Conservation (phyloP, 208 protist genomes). For the Acanthamoeba royreba region DNA sequence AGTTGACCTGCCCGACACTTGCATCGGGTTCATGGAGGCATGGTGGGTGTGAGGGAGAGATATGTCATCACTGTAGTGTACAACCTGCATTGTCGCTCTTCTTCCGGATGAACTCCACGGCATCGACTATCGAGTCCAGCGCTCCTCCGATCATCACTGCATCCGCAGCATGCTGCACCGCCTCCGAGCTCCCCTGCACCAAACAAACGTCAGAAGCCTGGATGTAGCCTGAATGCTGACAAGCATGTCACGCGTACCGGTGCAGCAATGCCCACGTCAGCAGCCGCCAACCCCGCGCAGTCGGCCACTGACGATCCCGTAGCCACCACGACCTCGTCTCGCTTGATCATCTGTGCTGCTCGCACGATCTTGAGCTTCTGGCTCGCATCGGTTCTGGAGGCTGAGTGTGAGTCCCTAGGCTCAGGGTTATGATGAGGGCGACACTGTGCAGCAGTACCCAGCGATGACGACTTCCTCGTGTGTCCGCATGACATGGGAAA, state of each 20-base stretch:
- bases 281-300: background rate
- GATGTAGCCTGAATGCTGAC: no score
- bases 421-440: no score
- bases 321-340: background rate
- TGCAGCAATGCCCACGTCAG: background rate
- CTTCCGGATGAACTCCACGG: constrained; percentile 21
- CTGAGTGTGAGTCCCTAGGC: no score
- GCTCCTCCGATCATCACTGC: background rate
- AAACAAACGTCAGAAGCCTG: no score
- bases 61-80: constrained; percentile 20
- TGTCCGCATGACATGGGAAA: background rate
- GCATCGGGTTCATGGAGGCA: no score
- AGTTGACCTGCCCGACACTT: no score
- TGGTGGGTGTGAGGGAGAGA: no score
- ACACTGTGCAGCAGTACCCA: background rate
- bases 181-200: constrained; percentile 2
- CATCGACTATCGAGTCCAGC: constrained; percentile 12
- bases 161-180: constrained; percentile 12
- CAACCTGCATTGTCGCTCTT: background rate
- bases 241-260: background rate
- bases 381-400: background rate
- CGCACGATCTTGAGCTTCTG: constrained; percentile 36
- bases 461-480: constrained; percentile 6
- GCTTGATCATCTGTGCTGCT: background rate
- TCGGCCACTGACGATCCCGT: background rate